Conservation (phyloP, 352 stramenopile genomes). For the Phytophthora multivora region DNA sequence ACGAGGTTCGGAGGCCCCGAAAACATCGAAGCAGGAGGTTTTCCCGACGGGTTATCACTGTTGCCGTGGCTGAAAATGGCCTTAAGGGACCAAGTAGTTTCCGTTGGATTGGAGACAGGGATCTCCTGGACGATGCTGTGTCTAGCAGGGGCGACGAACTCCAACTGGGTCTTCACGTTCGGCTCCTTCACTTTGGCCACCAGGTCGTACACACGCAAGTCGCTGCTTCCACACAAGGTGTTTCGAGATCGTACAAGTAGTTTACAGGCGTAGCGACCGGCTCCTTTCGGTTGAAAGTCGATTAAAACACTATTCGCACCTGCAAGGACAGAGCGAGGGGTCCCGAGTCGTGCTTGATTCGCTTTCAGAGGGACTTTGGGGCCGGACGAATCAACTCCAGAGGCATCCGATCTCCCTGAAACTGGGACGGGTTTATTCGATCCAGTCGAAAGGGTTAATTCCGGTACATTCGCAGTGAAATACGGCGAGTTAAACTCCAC, state of each 20-base stretch:
- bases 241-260: slow-evolving; percentile 66
- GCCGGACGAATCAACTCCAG: slow-evolving; percentile 4
- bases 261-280: slow-evolving; percentile 74
- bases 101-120: slow-evolving; percentile 88
- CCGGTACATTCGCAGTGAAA: slow-evolving; percentile 65
- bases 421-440: slow-evolving; percentile 12
- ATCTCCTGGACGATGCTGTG: slow-evolving; percentile 92
- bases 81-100: slow-evolving; percentile 83
- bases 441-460: slow-evolving; percentile 41
- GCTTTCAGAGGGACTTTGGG: slow-evolving; percentile 36
- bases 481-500: slow-evolving; percentile 90
- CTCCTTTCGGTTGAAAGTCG: slow-evolving; percentile 77
- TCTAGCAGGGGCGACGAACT: slow-evolving; percentile 88
- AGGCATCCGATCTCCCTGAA: slow-evolving; percentile 21
- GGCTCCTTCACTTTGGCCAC: slow-evolving; percentile 87
- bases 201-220: slow-evolving; percentile 87
- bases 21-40: slow-evolving; percentile 54
- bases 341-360: slow-evolving; percentile 59
- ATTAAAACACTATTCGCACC: slow-evolving; percentile 61
- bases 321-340: slow-evolving; percentile 43
- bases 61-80: slow-evolving; percentile 52
- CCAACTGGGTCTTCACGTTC: slow-evolving; percentile 83
- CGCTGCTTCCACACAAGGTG: slow-evolving; percentile 62
- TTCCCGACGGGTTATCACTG: slow-evolving; percentile 13
- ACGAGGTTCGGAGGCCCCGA: slow-evolving; percentile 64